A percentile compares a stretch with the other conserved stretches of the same genome.
Evolutionary conservation across 441 rosid genomes (phyloP).

Genomic region (Arabidopsis lyrata): DNA sequence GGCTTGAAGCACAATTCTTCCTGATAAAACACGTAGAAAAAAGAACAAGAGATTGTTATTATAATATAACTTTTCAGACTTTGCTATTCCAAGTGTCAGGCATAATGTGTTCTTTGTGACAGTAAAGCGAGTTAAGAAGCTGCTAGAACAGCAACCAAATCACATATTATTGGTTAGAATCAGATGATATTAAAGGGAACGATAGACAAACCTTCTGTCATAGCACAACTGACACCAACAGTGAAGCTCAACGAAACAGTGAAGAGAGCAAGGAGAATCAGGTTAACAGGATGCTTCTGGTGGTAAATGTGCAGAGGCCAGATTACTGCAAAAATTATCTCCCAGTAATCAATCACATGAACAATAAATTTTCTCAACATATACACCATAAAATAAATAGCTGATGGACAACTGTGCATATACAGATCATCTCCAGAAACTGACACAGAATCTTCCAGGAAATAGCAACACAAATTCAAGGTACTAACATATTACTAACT

Average conservation of each 20-base stretch:
- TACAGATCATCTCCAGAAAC: constrained; percentile 16
- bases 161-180: constrained; percentile 7
- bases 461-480: neutral
- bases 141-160: constrained; percentile 17
- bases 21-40: constrained; percentile 46
- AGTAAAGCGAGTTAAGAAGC: neutral
- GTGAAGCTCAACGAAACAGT: constrained; percentile 84
- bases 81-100: neutral
- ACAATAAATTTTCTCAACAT: neutral
- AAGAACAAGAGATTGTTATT: neutral
- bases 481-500: too few species aligned
- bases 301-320: constrained; percentile 92
- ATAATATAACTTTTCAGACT: neutral
- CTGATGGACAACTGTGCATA: neutral
- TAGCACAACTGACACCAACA: constrained; percentile 90
- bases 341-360: neutral
- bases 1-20: constrained; percentile 93
- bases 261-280: constrained; percentile 84
- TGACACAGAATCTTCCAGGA: neutral
- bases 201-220: constrained; percentile 72
- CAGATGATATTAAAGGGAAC: constrained; percentile 1
- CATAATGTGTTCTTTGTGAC: neutral
- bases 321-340: constrained; percentile 62
- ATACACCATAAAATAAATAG: neutral
- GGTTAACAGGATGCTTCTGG: constrained; percentile 93